Base-by-base conservation (phyloP, 768 basidiomycete genomes). In the Dacryopinax spathularia region DNA sequence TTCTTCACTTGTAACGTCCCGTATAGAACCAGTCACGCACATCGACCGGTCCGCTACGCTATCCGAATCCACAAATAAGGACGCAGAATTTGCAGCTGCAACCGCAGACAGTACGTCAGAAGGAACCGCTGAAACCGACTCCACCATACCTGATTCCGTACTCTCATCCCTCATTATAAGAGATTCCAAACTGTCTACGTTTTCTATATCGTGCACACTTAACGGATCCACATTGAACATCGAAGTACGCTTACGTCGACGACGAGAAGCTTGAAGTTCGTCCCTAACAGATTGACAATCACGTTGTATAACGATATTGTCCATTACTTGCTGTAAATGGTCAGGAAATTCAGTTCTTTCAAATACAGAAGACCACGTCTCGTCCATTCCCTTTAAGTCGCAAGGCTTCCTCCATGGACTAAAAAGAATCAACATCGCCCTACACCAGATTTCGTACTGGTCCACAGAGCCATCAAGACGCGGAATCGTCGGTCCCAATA, bases 291-390 rank as follows among this genome's bases (percentile, higher is more conserved):
- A 76, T 41, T 69, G 64, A 64, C 78, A 79, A 37, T 79, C 78
- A 67, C 77, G 74, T 4, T 77, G 33, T 0, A 77, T 25, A 59
- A 78, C 76, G 68, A 80, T 77, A 44, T 80, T 79, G 7, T 76
- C 64, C 64, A 78, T 72, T 9, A 72, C 65, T 0, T 48, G 12
- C 60, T 25, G 34, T 10, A 70, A 36, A 5, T 60, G 22, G 1
- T 36, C 0, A 18, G 63, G 16, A 43, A 65, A 69, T 16, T 62
- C 25, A 13, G 48, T 27, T 1, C 39, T 9, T 1, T 68, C 20
- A 66, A 76, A 77, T 5, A 74, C 75, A n/a, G 71, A 69, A 33
- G 27, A 18, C 77, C 76, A 78, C 0, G 69, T 48, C 33, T 72
- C 63, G 12, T 31, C 60, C 0, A 1, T 0, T 12, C 1, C 4